Conservation (phyloP, 805 yeast species). For the Wickerhamomyces bovis region DNA sequence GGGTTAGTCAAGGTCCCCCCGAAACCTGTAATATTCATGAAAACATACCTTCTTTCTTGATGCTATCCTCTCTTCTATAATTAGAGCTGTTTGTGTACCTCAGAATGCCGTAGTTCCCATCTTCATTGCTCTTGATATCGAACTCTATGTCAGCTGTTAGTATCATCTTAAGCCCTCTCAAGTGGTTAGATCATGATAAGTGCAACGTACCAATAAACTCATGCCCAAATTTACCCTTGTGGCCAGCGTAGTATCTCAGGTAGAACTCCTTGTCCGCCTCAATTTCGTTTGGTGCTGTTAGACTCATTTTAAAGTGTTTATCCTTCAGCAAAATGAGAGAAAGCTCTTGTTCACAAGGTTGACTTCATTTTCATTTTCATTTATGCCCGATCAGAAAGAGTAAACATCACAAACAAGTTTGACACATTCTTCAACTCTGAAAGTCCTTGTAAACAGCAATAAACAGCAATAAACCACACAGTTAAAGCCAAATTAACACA, state of each 20-base stretch:
- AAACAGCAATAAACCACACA: neutral
- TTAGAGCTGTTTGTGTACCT: slow-evolving; percentile 42
- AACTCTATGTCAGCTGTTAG: slow-evolving; percentile 23
- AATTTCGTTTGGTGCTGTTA: neutral
- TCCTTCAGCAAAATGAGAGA: neutral
- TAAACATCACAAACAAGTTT: neutral
- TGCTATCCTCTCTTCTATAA: slow-evolving; percentile 36
- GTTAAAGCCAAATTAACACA: neutral
- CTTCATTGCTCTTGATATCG: slow-evolving; percentile 25
- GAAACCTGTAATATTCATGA: neutral
- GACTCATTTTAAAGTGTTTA: neutral
- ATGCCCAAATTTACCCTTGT: slow-evolving; percentile 39
- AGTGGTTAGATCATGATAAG: no score
- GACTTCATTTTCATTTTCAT: no score
- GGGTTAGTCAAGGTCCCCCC: neutral
- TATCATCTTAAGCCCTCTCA: neutral
- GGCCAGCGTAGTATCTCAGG: slow-evolving; percentile 39
- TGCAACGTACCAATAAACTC: slow-evolving; percentile 32
- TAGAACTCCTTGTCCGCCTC: slow-evolving; percentile 21
- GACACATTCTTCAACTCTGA: neutral
- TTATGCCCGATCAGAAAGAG: neutral
- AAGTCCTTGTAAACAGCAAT: no score
- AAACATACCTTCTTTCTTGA: slow-evolving; percentile 29
- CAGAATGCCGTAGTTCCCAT: slow-evolving; percentile 26
- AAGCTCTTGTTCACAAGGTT: no score